A percentile compares a stretch with the other conserved stretches of the same genome.
Conservation (phyloP, 225 moss, liverwort and hornwort species). For the Physcomitrium patens region DNA sequence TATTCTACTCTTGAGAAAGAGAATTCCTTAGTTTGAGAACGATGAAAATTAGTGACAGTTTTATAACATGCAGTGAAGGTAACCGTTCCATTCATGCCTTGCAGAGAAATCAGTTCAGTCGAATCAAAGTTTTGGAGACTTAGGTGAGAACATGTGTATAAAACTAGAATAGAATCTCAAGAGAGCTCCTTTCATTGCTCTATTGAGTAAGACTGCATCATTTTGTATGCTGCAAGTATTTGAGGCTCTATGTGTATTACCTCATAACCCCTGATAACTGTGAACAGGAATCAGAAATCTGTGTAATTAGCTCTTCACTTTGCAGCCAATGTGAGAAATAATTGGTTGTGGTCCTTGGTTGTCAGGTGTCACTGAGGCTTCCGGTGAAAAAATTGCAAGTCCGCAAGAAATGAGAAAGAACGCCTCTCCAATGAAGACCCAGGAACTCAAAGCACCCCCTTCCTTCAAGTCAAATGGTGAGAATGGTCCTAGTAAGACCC, state of each 20-base stretch:
- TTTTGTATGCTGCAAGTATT: not conserved
- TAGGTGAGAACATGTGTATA: conserved; percentile 34
- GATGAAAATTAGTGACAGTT: not conserved
- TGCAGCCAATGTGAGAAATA: conserved; percentile 9
- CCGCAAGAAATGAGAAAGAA: conserved; percentile 27
- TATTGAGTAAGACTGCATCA: not conserved
- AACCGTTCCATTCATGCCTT: conserved; percentile 16
- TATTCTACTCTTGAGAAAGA: too few relatives aligned
- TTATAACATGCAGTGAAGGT: conserved; percentile 16
- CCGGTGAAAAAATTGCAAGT: conserved; percentile 27
- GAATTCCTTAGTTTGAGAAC: not conserved
- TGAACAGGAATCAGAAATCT: not conserved
- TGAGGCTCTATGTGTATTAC: not conserved
- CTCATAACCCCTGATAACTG: not conserved
- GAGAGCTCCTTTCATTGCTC: not conserved
- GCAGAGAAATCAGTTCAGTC: conserved; percentile 41
- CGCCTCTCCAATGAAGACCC: conserved; percentile 36
- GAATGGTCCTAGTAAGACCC: conserved; percentile 43
- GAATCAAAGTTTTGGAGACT: conserved; percentile 26
- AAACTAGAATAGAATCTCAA: conserved; percentile 5
- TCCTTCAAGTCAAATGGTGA: conserved; percentile 49
- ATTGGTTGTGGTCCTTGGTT: conserved; percentile 19
- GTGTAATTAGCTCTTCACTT: not conserved
- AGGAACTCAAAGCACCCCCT: conserved; percentile 65
- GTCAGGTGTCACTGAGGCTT: conserved; percentile 27